Percentiles rank a stretch among this genome's conserved stretches.
Evolutionary conservation across 441 rosid species (phyloP).

Genomic region (Populus hybrid): DNA sequence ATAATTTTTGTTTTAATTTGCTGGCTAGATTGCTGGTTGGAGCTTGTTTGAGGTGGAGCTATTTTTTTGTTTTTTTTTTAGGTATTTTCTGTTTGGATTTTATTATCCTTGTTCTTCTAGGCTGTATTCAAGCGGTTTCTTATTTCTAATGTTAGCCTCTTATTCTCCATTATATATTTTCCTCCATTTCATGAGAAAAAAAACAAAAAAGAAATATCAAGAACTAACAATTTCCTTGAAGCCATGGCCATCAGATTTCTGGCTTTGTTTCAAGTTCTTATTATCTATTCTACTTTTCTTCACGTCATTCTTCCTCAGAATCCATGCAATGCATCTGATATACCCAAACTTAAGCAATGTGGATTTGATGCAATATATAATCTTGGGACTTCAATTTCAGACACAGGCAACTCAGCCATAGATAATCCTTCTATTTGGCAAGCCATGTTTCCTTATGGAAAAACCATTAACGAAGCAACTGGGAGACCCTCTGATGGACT

Average conservation of each 20-base stretch:
- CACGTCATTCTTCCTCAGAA: background rate
- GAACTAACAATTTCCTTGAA: background rate
- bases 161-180: no score
- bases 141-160: no score
- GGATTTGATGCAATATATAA: constrained; percentile 27
- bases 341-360: constrained; percentile 8
- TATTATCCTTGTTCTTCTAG: no score
- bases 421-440: constrained; percentile 2
- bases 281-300: background rate
- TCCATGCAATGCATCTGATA: background rate
- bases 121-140: no score
- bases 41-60: no score
- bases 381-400: constrained; percentile 24
- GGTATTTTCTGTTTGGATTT: no score
- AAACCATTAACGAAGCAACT: constrained; percentile 5
- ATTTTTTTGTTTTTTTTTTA: no score
- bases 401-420: constrained; percentile 20
- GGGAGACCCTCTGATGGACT: constrained; percentile 33
- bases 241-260: background rate
- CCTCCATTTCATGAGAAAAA: no score
- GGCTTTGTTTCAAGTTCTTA: background rate
- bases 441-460: constrained; percentile 25
- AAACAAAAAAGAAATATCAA: no score
- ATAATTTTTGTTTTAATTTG: no score
- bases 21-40: no score